Evolutionary conservation across 495 filamentous ascomycete genomes (phyloP), one percentile per base, ranked within the genome.

Genomic region (Lepidopterella palustris): DNA sequence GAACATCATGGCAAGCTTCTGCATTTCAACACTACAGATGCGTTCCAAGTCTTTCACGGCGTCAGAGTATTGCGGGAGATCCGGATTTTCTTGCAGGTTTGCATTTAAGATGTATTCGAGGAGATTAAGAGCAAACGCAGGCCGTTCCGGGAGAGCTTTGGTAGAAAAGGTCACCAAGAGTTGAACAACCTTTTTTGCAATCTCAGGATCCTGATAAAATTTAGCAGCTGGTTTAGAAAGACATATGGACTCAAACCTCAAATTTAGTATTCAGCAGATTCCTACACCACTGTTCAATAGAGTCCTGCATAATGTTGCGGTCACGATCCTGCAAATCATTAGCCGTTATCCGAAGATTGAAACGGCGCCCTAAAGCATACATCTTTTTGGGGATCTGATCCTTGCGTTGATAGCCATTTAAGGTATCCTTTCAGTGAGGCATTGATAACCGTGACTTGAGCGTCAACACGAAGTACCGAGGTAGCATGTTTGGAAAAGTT

Each of bases 51-150:
- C 88, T 59, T 89, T 89, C 24, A 96, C 86, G n/a, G 93, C 89
- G 59, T 97, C 95, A 5, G 87, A 88, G 73, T 92, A 97, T 23
- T 80, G 75, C 24, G 80, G 79, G 64, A 84, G 83, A 25, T 82
- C 79, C 0, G 86, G 82, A 47, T 88, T 79, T 35, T 89, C 82
- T 5, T 79, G 78, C 24, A 88, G 84, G 64, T 84, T 82, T 26
- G 87, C 89, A 72, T 90, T 86, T 26, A 98, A 82, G 57, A 95
- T 89, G 67, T 96, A 87, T 67, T 95, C 89, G 9, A 97, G 80
- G 24, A 96, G 87, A 61, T 86, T 89, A 28, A 96, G 75, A 65
- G 93, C 93, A 71, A 95, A 89, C 25, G 78, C 79, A 1, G 88
- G 79, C 32, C 87, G 87, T 57, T 84, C 84, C 61, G 89, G 82